Base-by-base conservation (phyloP, 2,329 filamentous ascomycete species). In the Sporothrix schenckii region DNA sequence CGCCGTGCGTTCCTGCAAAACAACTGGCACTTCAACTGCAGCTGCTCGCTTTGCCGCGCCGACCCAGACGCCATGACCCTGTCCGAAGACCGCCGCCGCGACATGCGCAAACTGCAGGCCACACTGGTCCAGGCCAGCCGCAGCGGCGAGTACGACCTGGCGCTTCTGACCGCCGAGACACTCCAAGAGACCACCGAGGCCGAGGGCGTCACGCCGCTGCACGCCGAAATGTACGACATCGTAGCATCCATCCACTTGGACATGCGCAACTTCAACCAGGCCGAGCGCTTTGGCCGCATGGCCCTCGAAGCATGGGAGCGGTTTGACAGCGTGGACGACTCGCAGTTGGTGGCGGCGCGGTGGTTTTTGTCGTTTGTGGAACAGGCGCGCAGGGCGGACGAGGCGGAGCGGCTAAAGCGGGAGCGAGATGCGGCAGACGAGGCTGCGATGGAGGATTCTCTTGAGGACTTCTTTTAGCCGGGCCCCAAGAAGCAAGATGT, bases 1-100 rank as follows among this genome's bases (percentile, higher is more conserved):
- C 72, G 72, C 21, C 72, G 72, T 44, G 66, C 54, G 50, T 72
- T 70, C 54, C 66, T 73, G 16, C 70, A 72, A 34, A 34, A 66
- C 44, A 72, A 75, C 68, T 77, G 74, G 74, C 72, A 73, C 60
- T 77, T 77, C 72, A 74, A 75, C 58, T 77, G 76, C 72, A 74
- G 70, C 47, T 76, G 76, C 68, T 68, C 71, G 41, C 71, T 76
- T 11, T 77, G 76, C 71, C 69, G 74, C 5, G 69, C 75, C 10
- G 52, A 72, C 19, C n/a, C 67, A 7, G 72, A 74, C 39, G 71
- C 70, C 11, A 66, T 65, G 24, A 72, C 70, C 9, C 70, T 69
- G 4, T 76, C 75, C 3, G 72, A 73, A 34, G 75, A 76, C 72
- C 53, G 68, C 11, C 72, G 75, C 3, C 71, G 74, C 24, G 73